phyloP scores from a whole-genome alignment of 1,284 basidiomycete genomes.

The Rhodotorula mucilaginosa region DNA sequence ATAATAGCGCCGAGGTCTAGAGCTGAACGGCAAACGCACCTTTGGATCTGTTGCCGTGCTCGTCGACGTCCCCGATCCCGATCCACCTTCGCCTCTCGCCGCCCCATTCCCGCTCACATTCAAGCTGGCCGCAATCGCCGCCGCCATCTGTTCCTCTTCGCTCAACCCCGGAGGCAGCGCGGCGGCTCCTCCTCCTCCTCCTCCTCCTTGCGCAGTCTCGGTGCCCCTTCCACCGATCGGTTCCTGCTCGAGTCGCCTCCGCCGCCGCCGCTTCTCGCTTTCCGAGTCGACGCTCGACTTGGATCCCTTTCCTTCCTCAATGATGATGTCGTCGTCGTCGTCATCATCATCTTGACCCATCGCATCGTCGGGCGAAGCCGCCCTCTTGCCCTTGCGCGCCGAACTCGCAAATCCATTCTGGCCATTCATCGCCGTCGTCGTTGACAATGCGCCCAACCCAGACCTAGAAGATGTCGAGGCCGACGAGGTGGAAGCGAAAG shows the following conservation, averaged over 20 bases:
- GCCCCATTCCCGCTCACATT: conserved; percentile 44
- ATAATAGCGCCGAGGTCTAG: too few relatives aligned
- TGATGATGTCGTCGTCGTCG: conserved; percentile 22
- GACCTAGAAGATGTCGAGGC: neutral
- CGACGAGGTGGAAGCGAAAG: conserved; percentile 1
- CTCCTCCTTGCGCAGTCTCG: conserved; percentile 26
- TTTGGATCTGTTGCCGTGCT: conserved; percentile 2
- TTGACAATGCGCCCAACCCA: neutral
- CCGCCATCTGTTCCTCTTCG: conserved; percentile 49
- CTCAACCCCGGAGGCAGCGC: conserved; percentile 20
- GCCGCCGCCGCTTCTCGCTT: conserved; percentile 44
- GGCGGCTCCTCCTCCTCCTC: conserved; percentile 9
- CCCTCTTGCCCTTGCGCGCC: conserved; percentile 6
- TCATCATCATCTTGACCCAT: conserved; percentile 4
- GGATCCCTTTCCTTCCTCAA: conserved; percentile 3
- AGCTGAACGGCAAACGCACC: neutral
- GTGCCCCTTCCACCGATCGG: neutral
- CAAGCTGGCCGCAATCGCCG: conserved; percentile 46
- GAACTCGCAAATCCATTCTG: neutral
- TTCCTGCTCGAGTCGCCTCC: conserved; percentile 7
- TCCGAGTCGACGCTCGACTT: conserved; percentile 18
- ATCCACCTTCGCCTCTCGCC: neutral
- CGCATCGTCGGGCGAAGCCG: neutral
- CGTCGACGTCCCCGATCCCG: neutral
- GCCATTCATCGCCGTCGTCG: neutral